A percentile compares a stretch with the other conserved stretches of the same genome.
phyloP scores from a whole-genome alignment of 2,329 filamentous ascomycete genomes.

The Phaeosphaeria sp. region DNA sequence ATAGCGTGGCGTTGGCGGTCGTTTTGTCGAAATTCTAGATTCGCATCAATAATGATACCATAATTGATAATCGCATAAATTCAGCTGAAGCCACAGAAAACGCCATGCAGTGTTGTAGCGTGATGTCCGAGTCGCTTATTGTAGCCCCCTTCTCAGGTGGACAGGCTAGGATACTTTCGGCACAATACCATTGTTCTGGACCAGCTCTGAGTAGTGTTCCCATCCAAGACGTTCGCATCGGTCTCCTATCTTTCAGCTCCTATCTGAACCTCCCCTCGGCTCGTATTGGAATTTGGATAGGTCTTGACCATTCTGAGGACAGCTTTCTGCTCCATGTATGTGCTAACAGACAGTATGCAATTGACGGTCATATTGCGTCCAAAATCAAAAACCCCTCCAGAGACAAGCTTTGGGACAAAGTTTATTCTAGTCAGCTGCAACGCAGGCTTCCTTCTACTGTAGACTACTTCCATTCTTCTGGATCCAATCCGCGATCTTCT shows the following conservation, averaged over 20 bases:
- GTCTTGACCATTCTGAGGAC: not conserved
- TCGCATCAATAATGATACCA: conserved; percentile 1
- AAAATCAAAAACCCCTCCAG: not conserved
- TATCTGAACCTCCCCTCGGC: not conserved
- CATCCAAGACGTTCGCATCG: not conserved
- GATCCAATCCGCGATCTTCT: conserved; percentile 38
- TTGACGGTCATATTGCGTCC: too few species aligned
- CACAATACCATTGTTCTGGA: not conserved
- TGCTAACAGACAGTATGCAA: not conserved
- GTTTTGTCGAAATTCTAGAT: not conserved
- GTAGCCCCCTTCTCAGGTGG: not conserved
- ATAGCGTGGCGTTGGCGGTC: conserved; percentile 22
- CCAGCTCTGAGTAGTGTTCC: not conserved
- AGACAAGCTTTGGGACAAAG: not conserved
- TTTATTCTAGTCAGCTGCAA: not conserved
- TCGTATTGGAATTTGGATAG: not conserved
- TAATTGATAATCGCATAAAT: conserved; percentile 1
- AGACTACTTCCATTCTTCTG: not conserved
- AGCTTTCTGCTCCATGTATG: not conserved
- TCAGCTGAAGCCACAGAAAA: not conserved
- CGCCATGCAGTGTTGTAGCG: not conserved
- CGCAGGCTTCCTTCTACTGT: not conserved
- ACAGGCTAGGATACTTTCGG: not conserved
- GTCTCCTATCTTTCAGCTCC: not conserved
- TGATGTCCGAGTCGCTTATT: not conserved